Evolutionary conservation across 1,284 basidiomycete species (phyloP), one percentile per base, ranked within the genome.

Genomic region (Austroboletus niveus): DNA sequence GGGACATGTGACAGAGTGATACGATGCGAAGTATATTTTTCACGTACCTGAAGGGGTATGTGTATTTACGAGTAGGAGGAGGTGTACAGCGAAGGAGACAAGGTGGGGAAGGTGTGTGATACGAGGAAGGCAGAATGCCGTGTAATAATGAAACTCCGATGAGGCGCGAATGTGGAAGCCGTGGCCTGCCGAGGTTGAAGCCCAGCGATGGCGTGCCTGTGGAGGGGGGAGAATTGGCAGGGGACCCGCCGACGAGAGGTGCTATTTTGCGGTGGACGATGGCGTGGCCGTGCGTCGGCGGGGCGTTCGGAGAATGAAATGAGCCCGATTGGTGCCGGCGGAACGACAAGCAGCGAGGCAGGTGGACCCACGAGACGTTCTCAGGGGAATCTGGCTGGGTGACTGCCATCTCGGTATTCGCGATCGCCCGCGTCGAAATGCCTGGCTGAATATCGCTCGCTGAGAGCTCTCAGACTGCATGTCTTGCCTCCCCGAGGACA

Each of bases 141-240:
- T 51, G 31, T 42, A 42, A 43, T 10, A 70, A 63, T 69, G 20
- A 70, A 70, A 68, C 65, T 71, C 65, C 69, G 65, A 70, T 59
- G 11, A 38, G 20, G 60, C 69, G 68, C 68, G 68, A 69, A 66
- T 54, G 55, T 68, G 46, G 17, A 49, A 36, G 60, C 52, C 49
- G 53, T 43, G 30, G 14, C 14, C 43, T 20, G 52, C 53, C 42
- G 47, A 35, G 31, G 27, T 0, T 15, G 22, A 12, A 17, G 20
- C 30, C 2, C 15, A 15, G 6, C 17, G 40, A 48, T n/a, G 15
- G 36, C 36, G 8, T 14, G 11, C 11, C 14, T n/a, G n/a, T 36
- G 38, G 35, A 14, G 15, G 12, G 35, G n/a, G 35, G 7, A 45
- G 20, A 2, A 29, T 10, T 20, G 9, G 17, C 17, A 22, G 30